Evolutionary conservation across 768 basidiomycete genomes (phyloP).

Genomic region (Heimioporus sp.): DNA sequence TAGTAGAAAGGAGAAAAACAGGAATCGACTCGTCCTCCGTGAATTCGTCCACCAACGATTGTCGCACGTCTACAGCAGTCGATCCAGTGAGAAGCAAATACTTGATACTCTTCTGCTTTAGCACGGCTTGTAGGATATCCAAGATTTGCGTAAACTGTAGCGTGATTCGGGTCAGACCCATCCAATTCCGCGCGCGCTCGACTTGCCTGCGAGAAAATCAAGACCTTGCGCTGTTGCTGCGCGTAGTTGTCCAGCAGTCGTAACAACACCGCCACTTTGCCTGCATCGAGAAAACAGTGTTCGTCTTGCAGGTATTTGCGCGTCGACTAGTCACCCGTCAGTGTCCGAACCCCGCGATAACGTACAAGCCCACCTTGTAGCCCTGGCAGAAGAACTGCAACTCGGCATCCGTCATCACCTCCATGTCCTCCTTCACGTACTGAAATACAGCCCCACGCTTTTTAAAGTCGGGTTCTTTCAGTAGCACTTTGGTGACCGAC

Average conservation of each 20-base stretch:
- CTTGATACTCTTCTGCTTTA: conserved; percentile 68
- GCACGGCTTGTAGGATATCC: conserved; percentile 84
- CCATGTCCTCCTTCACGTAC: conserved; percentile 95
- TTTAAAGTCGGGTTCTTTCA: conserved; percentile 92
- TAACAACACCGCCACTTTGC: conserved; percentile 78
- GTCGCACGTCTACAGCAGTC: conserved; percentile 91
- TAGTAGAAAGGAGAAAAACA: conserved; percentile 89
- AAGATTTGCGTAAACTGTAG: conserved; percentile 91
- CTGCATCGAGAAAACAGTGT: conserved; percentile 79
- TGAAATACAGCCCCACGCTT: conserved; percentile 77
- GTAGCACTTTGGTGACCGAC: conserved; percentile 73
- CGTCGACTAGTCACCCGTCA: conserved; percentile 48
- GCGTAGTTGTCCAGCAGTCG: conserved; percentile 67
- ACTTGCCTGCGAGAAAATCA: conserved; percentile 92
- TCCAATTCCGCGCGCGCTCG: neutral
- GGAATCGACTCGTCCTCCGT: conserved; percentile 79
- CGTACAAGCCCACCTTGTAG: conserved; percentile 62
- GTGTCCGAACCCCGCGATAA: neutral
- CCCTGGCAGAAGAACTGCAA: conserved; percentile 81
- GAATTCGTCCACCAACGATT: conserved; percentile 93
- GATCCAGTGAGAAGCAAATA: conserved; percentile 88
- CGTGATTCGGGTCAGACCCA: neutral
- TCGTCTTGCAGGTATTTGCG: conserved; percentile 73
- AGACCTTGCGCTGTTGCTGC: conserved; percentile 69
- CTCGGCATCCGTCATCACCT: conserved; percentile 97